These are phyloP conservation scores for Phytophthora syringae DNA, from an alignment of 352 stramenopile species.

Conservation along the genomic window DNA sequence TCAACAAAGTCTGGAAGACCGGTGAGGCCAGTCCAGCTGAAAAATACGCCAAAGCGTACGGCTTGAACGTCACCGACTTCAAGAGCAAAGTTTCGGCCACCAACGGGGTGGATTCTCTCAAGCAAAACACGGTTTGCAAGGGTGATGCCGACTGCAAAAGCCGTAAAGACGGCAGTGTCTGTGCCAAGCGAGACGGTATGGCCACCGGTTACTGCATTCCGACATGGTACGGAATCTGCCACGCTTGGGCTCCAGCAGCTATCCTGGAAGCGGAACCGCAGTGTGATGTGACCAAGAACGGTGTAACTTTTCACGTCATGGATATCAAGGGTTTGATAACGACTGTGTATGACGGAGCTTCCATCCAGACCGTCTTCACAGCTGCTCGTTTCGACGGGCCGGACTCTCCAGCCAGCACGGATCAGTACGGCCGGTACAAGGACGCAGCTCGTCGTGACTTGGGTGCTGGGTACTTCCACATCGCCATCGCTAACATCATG, in stretches of 20 bases:
- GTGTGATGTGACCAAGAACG: conserved; percentile 37
- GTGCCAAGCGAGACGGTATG: conserved; percentile 21
- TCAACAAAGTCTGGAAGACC: conserved; percentile 51
- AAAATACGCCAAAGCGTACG: conserved; percentile 51
- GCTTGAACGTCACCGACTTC: conserved; percentile 35
- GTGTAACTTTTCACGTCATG: conserved; percentile 36
- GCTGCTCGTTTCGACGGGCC: conserved; percentile 33
- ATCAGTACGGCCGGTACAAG: conserved; percentile 33
- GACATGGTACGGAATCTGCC: conserved; percentile 42
- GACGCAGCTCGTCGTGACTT: conserved; percentile 33
- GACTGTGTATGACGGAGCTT: conserved; percentile 29
- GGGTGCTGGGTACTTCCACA: conserved; percentile 36
- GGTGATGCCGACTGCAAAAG: conserved; percentile 17
- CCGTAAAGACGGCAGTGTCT: conserved; percentile 22
- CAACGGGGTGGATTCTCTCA: conserved; percentile 36
- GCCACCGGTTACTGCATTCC: conserved; percentile 32
- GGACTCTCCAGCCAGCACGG: conserved; percentile 17
- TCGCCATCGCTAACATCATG: conserved; percentile 40
- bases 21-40: conserved; percentile 31
- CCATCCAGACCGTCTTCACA: conserved; percentile 32
- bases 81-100: conserved; percentile 38
- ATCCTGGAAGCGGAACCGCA: conserved; percentile 40
- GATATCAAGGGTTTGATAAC: conserved; percentile 40
- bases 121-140: conserved; percentile 15
- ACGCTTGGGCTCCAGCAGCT: conserved; percentile 38